Conservation (phyloP, 2,329 filamentous ascomycete genomes). For the Penicillium sp. region DNA sequence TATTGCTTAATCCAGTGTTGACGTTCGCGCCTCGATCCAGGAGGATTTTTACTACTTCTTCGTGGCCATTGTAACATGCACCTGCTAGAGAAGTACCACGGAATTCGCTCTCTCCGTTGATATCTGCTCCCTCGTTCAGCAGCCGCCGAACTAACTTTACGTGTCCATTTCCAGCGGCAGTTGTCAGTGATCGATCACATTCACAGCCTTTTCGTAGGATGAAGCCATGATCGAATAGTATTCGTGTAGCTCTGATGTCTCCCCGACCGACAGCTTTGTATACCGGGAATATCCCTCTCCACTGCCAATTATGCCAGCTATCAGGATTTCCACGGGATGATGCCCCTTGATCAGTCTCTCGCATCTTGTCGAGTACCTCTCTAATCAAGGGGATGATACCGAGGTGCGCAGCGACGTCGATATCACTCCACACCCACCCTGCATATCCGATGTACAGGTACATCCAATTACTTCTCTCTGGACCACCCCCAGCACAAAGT, state of each 20-base stretch:
- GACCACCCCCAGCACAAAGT: neutral
- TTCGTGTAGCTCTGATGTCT: neutral
- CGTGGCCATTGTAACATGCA: neutral
- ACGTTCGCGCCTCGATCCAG: neutral
- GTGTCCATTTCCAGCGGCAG: neutral
- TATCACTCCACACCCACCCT: neutral
- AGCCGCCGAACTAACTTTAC: neutral
- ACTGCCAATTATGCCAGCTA: neutral
- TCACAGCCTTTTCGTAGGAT: neutral
- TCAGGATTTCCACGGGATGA: neutral
- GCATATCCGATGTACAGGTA: neutral
- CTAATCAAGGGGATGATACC: neutral
- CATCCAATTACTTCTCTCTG: neutral
- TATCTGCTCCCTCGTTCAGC: neutral
- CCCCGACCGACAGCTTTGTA: neutral
- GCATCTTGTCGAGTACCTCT: neutral
- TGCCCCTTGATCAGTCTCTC: neutral
- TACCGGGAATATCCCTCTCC: neutral
- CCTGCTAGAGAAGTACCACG: neutral
- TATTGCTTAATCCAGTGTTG: neutral
- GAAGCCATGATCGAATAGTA: slow-evolving; percentile 1
- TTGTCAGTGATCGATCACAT: neutral
- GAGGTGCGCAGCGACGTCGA: neutral
- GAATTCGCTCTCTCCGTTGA: neutral
- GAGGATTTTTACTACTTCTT: neutral